Percentiles rank a stretch among this genome's conserved stretches.
Conservation (phyloP, 2,329 filamentous ascomycete genomes). For the Didymella pinodella region DNA sequence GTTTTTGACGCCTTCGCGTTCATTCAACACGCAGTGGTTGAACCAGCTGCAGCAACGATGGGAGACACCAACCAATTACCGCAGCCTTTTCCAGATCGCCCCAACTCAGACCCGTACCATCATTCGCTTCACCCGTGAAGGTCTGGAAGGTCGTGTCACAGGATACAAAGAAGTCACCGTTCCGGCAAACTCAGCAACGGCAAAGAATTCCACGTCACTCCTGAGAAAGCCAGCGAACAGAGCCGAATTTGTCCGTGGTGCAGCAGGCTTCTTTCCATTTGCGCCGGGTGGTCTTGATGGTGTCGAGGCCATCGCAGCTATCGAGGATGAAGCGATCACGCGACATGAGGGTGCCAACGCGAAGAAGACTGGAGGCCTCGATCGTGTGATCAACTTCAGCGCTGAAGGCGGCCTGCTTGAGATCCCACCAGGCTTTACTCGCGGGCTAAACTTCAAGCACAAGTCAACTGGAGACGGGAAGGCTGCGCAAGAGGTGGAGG, state of each 20-base stretch:
- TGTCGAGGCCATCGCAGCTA: slow-evolving; percentile 82
- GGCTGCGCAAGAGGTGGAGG: slow-evolving; percentile 73
- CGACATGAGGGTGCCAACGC: slow-evolving; percentile 56
- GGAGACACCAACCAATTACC: slow-evolving; percentile 81
- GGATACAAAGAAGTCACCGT: slow-evolving; percentile 95
- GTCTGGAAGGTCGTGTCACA: slow-evolving; percentile 88
- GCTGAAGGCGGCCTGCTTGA: slow-evolving; percentile 80
- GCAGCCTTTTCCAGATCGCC: slow-evolving; percentile 84
- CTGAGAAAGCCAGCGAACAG: slow-evolving; percentile 83
- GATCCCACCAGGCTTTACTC: slow-evolving; percentile 79
- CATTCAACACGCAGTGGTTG: slow-evolving; percentile 86
- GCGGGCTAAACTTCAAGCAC: slow-evolving; percentile 77
- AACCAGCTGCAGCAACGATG: slow-evolving; percentile 88
- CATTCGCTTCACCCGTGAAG: slow-evolving; percentile 88
- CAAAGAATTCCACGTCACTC: slow-evolving; percentile 93
- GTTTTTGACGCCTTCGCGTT: slow-evolving; percentile 79
- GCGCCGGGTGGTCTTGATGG: slow-evolving; percentile 88
- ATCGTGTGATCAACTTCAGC: slow-evolving; percentile 84
- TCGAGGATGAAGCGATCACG: slow-evolving; percentile 77
- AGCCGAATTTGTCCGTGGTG: slow-evolving; percentile 91
- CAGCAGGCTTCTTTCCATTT: slow-evolving; percentile 93
- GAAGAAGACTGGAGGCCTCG: slow-evolving; percentile 63
- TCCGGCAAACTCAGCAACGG: slow-evolving; percentile 85
- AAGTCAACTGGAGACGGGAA: slow-evolving; percentile 65
- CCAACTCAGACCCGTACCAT: slow-evolving; percentile 95